Evolutionary conservation across 305 asterid species (phyloP).

Genomic region (Solanum aculeatissimum): DNA sequence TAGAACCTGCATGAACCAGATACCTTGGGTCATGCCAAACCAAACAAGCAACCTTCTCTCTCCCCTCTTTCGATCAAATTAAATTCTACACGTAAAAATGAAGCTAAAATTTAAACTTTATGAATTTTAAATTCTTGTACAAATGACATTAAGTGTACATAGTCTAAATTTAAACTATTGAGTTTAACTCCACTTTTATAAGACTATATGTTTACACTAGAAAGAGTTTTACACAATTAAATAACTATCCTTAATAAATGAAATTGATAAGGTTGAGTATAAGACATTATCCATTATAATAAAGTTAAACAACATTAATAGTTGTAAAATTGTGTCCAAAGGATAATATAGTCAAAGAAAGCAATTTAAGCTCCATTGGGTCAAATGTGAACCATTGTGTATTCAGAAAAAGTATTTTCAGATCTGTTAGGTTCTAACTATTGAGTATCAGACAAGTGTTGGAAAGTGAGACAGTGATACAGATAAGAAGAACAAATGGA

Average conservation of each 20-base stretch:
- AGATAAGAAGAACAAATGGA: background rate
- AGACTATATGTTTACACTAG: background rate
- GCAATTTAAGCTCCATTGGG: background rate
- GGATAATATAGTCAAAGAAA: background rate
- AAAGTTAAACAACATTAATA: background rate
- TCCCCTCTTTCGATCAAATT: conserved; percentile 2
- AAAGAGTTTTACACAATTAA: background rate
- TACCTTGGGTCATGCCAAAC: conserved; percentile 17
- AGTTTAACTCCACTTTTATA: background rate
- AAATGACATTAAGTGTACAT: background rate
- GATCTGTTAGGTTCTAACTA: background rate
- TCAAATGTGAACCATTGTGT: background rate
- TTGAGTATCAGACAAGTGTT: background rate
- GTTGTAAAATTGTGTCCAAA: background rate
- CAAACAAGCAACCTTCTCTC: conserved; percentile 15
- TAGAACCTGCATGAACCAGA: conserved; percentile 24
- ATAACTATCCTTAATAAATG: background rate
- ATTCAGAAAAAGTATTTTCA: background rate
- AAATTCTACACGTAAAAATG: background rate
- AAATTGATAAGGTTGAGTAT: background rate
- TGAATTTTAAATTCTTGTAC: background rate
- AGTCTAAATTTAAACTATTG: background rate
- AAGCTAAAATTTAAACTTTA: background rate
- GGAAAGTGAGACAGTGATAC: background rate
- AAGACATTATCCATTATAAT: background rate